Evolutionary conservation across 768 basidiomycete species (phyloP).

Genomic region (Termitomyces titanicus): DNA sequence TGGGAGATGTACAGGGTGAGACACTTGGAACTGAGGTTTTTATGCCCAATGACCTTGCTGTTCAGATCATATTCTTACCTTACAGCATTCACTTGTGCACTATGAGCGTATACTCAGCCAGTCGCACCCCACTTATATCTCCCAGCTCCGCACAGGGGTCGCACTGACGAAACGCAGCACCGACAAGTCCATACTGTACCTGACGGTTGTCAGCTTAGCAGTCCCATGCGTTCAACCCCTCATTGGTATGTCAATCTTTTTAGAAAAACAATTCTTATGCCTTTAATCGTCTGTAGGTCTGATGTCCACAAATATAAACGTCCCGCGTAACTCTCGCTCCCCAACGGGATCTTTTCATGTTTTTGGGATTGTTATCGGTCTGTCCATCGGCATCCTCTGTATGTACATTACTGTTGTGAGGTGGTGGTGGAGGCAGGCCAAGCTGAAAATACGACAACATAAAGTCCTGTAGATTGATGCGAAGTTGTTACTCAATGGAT

Average conservation of each 20-base stretch:
- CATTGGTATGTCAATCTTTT: slow-evolving; percentile 39
- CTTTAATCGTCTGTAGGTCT: slow-evolving; percentile 44
- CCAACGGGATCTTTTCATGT: slow-evolving; percentile 38
- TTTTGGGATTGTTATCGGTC: slow-evolving; percentile 53
- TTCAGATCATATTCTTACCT: slow-evolving; percentile 83
- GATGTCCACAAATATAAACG: slow-evolving; percentile 61
- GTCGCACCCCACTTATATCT: slow-evolving; percentile 82
- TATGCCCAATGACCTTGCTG: slow-evolving; percentile 5
- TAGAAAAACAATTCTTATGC: not conserved
- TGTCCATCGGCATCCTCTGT: slow-evolving; percentile 40
- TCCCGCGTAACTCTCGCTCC: slow-evolving; percentile 52
- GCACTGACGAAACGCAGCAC: slow-evolving; percentile 56
- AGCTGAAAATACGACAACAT: slow-evolving; percentile 32
- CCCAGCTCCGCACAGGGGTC: slow-evolving; percentile 65
- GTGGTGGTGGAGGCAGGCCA: slow-evolving; percentile 59
- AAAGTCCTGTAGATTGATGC: not conserved
- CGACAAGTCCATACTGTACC: slow-evolving; percentile 61
- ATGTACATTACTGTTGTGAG: slow-evolving; percentile 47
- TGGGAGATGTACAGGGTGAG: slow-evolving; percentile 88
- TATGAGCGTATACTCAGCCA: slow-evolving; percentile 88
- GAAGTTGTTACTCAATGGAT: not conserved
- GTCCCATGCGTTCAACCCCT: slow-evolving; percentile 62
- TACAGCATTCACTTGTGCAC: slow-evolving; percentile 81
- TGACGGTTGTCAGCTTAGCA: slow-evolving; percentile 65
- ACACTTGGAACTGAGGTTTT: not conserved